Evolutionary conservation across 139 green algal species (phyloP), one percentile per base, ranked within the genome.

Genomic region (Spirogloea muscicola): DNA sequence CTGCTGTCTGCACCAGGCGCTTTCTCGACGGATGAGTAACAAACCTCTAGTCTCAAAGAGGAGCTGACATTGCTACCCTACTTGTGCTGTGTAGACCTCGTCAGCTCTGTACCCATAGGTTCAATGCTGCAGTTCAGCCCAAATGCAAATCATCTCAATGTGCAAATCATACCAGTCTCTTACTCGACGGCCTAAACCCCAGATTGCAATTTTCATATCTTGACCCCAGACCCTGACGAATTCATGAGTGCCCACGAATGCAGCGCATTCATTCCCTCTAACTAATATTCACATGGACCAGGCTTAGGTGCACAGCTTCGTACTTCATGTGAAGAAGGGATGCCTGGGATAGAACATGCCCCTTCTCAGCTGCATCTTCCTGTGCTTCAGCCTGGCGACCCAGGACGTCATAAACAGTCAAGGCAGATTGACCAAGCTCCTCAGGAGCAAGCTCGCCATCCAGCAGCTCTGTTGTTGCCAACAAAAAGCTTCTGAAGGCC

Each of bases 1-100:
- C 13, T 76, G 58, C 5, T 76, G 27, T 59, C 68, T 77, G 61
- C 27, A n/a, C n/a, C n/a, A n/a, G n/a, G n/a, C n/a, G n/a, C n/a
- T n/a, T n/a, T n/a, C n/a, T n/a, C n/a, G n/a, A n/a, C n/a, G n/a
- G n/a, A n/a, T n/a, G n/a, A n/a, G n/a, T n/a, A n/a, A n/a, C n/a
- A n/a, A n/a, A n/a, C n/a, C n/a, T n/a, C n/a, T n/a, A n/a, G n/a
- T n/a, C n/a, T n/a, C n/a, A n/a, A n/a, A n/a, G n/a, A n/a, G n/a
- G n/a, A n/a, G n/a, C n/a, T n/a, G n/a, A n/a, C 33, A 75, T 66
- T 66, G 61, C 34, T 21, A 64, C 7, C 61, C 21, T 58, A 34
- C 61, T 40, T 40, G 13, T 60, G 42, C 62, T 25, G 16, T 21
- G 18, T 25, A 18, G 63, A 75, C 16, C n/a, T 68, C 16, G 16